Conservation (phyloP, 768 basidiomycete species). For the Termitomyces sp. region DNA sequence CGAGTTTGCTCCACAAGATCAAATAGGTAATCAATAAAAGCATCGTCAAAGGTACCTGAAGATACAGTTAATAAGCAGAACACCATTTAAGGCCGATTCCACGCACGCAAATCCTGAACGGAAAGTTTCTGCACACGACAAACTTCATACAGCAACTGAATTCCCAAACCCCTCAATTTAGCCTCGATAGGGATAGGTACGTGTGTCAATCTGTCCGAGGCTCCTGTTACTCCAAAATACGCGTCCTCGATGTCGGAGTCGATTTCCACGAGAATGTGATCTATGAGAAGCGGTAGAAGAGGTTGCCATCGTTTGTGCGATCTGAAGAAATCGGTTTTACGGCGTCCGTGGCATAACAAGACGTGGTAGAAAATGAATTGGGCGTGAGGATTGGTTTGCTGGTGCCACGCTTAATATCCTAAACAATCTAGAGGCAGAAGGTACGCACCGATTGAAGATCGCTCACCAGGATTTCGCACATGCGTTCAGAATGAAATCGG, state of each 20-base stretch:
- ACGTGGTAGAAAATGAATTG: constrained; percentile 76
- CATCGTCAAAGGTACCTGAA: constrained; percentile 72
- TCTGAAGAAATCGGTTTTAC: constrained; percentile 63
- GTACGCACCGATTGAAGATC: constrained; percentile 59
- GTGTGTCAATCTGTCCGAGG: constrained; percentile 27
- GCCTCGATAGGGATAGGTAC: constrained; percentile 77
- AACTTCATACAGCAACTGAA: constrained; percentile 84
- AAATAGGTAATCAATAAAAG: constrained; percentile 85
- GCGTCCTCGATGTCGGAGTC: constrained; percentile 68
- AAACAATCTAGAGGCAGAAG: constrained; percentile 4
- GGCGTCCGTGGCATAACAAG: constrained; percentile 71
- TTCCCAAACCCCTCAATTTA: constrained; percentile 65
- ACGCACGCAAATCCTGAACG: constrained; percentile 72
- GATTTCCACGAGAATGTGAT: constrained; percentile 76
- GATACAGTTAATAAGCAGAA: background rate
- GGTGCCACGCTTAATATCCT: constrained; percentile 2
- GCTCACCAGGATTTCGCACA: constrained; percentile 74
- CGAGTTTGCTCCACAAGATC: constrained; percentile 92
- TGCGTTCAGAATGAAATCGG: constrained; percentile 84
- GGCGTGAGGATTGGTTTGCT: constrained; percentile 84
- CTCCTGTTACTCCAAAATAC: constrained; percentile 40
- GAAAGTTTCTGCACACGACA: constrained; percentile 86
- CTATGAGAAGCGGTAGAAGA: constrained; percentile 78
- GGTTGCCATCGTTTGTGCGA: constrained; percentile 81
- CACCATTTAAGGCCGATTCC: background rate